These are phyloP conservation scores for Daldinia caldariorum DNA, from an alignment of 495 filamentous ascomycete species.

Conservation along the genomic window DNA sequence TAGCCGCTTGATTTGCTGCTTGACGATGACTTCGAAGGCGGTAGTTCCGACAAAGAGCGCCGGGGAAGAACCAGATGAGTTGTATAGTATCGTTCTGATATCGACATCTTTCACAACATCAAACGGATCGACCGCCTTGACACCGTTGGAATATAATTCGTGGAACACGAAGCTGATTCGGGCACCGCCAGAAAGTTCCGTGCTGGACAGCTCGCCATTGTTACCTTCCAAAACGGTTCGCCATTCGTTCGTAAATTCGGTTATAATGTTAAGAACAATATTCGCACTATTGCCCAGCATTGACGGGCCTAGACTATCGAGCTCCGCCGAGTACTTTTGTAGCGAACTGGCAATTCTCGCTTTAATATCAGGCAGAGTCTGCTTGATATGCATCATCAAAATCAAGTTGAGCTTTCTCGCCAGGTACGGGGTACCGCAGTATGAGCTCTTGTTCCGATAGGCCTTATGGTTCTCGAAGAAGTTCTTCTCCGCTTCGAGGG, in stretches of 20 bases:
- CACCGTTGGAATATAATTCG: conserved; percentile 96
- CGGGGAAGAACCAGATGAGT: conserved; percentile 96
- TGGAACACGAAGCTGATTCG: conserved; percentile 99
- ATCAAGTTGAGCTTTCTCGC: conserved; percentile 98
- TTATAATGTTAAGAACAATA: conserved; percentile 97
- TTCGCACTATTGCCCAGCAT: conserved; percentile 96
- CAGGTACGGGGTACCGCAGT: conserved; percentile 97
- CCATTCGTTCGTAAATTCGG: conserved; percentile 98
- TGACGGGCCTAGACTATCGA: conserved; percentile 86
- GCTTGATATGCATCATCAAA: conserved; percentile 99
- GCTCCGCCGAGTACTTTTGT: conserved; percentile 88
- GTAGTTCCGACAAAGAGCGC: conserved; percentile 98
- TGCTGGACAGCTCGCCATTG: conserved; percentile 92
- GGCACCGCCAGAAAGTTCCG: conserved; percentile 94
- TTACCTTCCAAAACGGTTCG: conserved; percentile 95
- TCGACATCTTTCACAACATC: conserved; percentile 97
- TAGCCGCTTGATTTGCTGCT: conserved; percentile 95
- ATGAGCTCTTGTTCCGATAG: conserved; percentile 97
- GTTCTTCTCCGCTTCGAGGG: conserved; percentile 92
- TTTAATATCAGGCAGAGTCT: conserved; percentile 98
- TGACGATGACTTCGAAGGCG: conserved; percentile 97
- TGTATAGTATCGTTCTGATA: conserved; percentile 95
- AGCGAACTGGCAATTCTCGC: conserved; percentile 90
- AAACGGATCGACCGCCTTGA: conserved; percentile 98
- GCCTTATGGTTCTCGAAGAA: conserved; percentile 99